Base-by-base conservation (phyloP, 2,329 filamentous ascomycete species). In the Ilyonectria mors-panacis region DNA sequence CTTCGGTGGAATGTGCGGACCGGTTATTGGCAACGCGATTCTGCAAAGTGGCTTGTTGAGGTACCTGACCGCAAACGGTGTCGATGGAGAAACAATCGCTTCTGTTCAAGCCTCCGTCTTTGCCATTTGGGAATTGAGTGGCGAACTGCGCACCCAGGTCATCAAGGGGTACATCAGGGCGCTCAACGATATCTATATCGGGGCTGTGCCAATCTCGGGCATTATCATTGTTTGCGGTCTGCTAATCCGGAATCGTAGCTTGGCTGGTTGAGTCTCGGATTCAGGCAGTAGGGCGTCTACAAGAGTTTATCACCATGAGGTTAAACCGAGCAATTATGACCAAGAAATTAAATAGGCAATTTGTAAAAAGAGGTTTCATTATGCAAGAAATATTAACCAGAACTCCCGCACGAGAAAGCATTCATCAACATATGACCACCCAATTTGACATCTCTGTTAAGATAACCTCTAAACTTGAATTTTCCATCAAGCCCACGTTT, bases 101-200 rank as follows among this genome's bases (percentile, higher is more conserved):
- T n/a, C n/a, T 19, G 39, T 42, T n/a, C 39, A 42, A 42, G 15
- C 15, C 19, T 42, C 17, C 3, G 39, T 42, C 39, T 42, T 42
- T n/a, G 39, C 39, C 5, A 17, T 42, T n/a, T 42, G 39, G 39
- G 39, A 42, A n/a, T n/a, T 42, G 39, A 42, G 39, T 7, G 39
- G 17, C 15, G 17, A 42, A 4, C 39, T 42, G 19, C 39, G 39
- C 39, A 42, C 57, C 33, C 37, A 12, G 21, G 57, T 59, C 7
- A 51, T 59, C 10, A 42, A 59, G 17, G 57, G 44, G 15, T 59
- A 59, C 12, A 28, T 59, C 33, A 51, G 17, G n/a, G 45, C 57
- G 10, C 33, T 51, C 3, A 59, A 59, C 45, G 47, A 59, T n/a
- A 59, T 59, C 15, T 51, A 59, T 23, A 51, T 59, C 19, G 57